phyloP scores from a whole-genome alignment of 192 early-diverging fungal species.

The Lunasporangiospora selenospora region DNA sequence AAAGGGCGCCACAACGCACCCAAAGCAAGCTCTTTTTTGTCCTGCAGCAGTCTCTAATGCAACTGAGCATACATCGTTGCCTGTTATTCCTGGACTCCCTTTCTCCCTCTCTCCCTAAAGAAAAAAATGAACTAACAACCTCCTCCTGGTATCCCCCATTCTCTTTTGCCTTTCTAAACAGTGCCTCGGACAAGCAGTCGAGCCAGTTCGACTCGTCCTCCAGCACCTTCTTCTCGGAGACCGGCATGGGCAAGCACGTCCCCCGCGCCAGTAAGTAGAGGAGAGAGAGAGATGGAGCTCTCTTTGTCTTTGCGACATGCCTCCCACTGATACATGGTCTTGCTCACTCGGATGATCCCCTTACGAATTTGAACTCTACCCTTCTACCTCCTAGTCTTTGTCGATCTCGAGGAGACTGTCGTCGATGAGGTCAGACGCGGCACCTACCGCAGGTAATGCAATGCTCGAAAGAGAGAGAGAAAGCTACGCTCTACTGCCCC shows the following conservation, averaged over 20 bases:
- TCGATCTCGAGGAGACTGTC: conserved; percentile 96
- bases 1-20: conserved; percentile 25
- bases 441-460: conserved; percentile 91
- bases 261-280: conserved; percentile 78
- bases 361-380: too few species aligned
- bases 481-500: too few species aligned
- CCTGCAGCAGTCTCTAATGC: too few species aligned
- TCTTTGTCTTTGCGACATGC: too few species aligned
- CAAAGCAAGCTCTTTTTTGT: neutral
- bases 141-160: neutral
- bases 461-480: too few species aligned
- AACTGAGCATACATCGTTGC: too few species aligned
- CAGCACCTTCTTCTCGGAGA: conserved; percentile 99
- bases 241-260: conserved; percentile 98
- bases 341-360: too few species aligned
- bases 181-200: conserved; percentile 77
- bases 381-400: conserved; percentile 72
- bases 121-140: neutral
- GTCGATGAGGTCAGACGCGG: conserved; percentile 99
- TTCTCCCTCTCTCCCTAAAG: too few species aligned
- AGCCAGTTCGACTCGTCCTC: conserved; percentile 86
- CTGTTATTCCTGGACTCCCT: too few species aligned
- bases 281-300: neutral
- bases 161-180: neutral
- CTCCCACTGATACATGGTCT: too few species aligned